Evolutionary conservation across 768 basidiomycete species (phyloP), one percentile per base, ranked within the genome.

Genomic region (Russula vinacea): DNA sequence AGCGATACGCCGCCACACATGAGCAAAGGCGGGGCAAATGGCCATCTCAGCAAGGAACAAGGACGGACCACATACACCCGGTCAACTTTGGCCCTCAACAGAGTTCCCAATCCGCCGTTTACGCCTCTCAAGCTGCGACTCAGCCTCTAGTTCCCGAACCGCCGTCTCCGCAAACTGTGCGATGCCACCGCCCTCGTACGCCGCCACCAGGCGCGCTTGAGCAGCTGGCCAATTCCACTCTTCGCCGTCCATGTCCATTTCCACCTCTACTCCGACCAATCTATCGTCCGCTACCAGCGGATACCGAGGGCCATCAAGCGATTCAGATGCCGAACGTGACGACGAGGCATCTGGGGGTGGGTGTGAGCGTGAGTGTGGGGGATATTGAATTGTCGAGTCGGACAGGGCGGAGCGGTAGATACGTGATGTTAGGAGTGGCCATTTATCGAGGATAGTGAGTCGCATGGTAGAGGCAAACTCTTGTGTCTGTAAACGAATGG

Each of bases 381-480:
- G 50, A 22, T 73, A 58, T 29, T 74, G 72, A 14, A 19, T 10
- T n/a, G 73, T 61, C 22, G 74, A 11, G 50, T 72, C 65, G 7
- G 78, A 78, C 6, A 76, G 72, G 44, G 44, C 19, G n/a, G 45
- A 22, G 4, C 83, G 78, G 59, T 85, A 80, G 65, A 88, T 85
- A 33, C 80, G 78, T 0, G 79, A 73, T 0, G 80, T 78, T 16
- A 89, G 74, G 22, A 73, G 70, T 0, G 86, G 84, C 70, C 85
- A 76, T n/a, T 76, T 71, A 0, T 74, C 71, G 50, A 78, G 76
- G 7, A 89, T 71, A 2, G 79, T 71, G 5, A 68, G 62, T 11
- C 86, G 84, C 84, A 87, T 85, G 53, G 77, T 74, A 10, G 77
- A 73, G 1, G 83, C 83, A 67, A 90, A 89, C 60, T 88, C 83